Evolutionary conservation across 108 stramenopile species (phyloP).

Genomic region (Asterionellopsis glacialis): DNA sequence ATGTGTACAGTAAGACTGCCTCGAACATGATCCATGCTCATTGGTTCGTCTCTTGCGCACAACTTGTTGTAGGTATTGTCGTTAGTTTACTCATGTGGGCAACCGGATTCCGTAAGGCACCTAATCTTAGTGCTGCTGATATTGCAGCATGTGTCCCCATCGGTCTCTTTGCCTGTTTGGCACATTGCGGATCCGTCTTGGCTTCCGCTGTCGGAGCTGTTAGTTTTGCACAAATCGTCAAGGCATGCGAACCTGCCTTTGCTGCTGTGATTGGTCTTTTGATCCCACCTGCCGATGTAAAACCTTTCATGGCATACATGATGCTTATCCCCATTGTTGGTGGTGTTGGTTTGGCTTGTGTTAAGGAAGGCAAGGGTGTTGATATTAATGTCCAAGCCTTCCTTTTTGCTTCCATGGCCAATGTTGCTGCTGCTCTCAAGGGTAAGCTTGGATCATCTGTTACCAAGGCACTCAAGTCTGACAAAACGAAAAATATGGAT

Average conservation of each 20-base stretch:
- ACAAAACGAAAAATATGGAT: conserved; percentile 93
- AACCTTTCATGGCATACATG: conserved; percentile 77
- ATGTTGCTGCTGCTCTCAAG: conserved; percentile 84
- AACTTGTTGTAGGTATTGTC: conserved; percentile 71
- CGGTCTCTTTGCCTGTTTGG: conserved; percentile 69
- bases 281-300: conserved; percentile 75
- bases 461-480: conserved; percentile 75
- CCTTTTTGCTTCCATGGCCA: conserved; percentile 89
- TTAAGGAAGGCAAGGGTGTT: conserved; percentile 88
- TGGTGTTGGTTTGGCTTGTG: conserved; percentile 87
- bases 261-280: conserved; percentile 87
- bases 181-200: conserved; percentile 79
- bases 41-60: conserved; percentile 81
- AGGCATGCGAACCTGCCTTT: conserved; percentile 95
- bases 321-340: conserved; percentile 93
- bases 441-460: conserved; percentile 86
- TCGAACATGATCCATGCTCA: conserved; percentile 85
- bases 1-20: conserved; percentile 85
- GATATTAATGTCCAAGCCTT: conserved; percentile 89
- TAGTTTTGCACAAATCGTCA: conserved; percentile 96
- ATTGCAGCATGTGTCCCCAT: conserved; percentile 79
- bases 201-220: conserved; percentile 94
- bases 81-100: conserved; percentile 72
- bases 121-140: conserved; percentile 65
- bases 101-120: conserved; percentile 71